Evolutionary conservation across 495 filamentous ascomycete species (phyloP).

Genomic region (Copromyces sp.): DNA sequence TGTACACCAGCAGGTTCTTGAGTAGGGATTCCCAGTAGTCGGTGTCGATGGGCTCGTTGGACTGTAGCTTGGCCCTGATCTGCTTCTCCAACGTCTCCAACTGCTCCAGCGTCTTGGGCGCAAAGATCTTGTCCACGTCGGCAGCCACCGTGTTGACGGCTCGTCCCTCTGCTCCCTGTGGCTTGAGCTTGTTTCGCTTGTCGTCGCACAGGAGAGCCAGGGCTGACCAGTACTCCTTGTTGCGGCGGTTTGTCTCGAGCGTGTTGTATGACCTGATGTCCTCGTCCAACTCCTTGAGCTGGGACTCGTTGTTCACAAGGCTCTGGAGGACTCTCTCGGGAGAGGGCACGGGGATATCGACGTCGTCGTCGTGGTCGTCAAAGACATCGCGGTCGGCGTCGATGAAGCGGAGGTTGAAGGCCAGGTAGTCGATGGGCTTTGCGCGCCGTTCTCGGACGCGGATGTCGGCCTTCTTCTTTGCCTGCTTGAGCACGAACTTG

Average conservation of each 20-base stretch:
- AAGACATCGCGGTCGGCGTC: conserved; percentile 68
- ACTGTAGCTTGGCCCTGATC: conserved; percentile 71
- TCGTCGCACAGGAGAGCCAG: conserved; percentile 79
- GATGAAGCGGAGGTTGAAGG: conserved; percentile 79
- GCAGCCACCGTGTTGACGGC: conserved; percentile 71
- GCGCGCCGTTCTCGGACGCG: conserved; percentile 89
- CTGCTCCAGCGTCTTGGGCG: conserved; percentile 79
- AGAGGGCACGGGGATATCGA: conserved; percentile 62
- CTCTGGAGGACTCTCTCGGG: conserved; percentile 67
- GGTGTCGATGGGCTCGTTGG: conserved; percentile 85
- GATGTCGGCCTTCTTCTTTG: conserved; percentile 96
- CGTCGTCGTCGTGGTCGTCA: conserved; percentile 75
- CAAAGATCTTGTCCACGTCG: conserved; percentile 79
- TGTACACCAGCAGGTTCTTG: conserved; percentile 75
- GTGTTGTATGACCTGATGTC: conserved; percentile 80
- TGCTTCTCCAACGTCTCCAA: conserved; percentile 74
- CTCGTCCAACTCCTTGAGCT: conserved; percentile 69
- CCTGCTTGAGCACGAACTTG: conserved; percentile 89
- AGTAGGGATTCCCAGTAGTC: conserved; percentile 97
- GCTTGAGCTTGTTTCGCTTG: conserved; percentile 54
- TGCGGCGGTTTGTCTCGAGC: conserved; percentile 66
- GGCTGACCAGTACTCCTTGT: conserved; percentile 85
- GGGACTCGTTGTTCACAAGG: conserved; percentile 41
- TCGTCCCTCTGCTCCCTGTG: conserved; percentile 52
- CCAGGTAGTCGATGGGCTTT: conserved; percentile 90